Percentiles rank a stretch among this genome's conserved stretches.
Conservation (phyloP, 129 eudicot species). For the Gnaphalium uliginosum region DNA sequence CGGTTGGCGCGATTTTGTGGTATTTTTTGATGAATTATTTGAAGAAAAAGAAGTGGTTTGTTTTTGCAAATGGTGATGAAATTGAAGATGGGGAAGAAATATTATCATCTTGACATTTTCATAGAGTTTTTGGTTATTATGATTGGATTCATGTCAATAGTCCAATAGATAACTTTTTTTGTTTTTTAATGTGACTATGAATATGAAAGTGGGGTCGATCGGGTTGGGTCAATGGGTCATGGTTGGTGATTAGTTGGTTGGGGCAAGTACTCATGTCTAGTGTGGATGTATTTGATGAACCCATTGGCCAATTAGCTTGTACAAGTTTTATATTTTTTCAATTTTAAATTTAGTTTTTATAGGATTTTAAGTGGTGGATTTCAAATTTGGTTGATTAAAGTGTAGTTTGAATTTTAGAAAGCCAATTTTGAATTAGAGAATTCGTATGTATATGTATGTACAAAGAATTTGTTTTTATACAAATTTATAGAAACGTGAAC, state of each 20-base stretch:
- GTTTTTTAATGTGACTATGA: background rate
- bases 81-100: constrained; percentile 17
- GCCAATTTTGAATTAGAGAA: too few relatives aligned
- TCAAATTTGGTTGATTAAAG: background rate
- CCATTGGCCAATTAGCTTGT: background rate
- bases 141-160: background rate
- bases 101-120: constrained; percentile 14
- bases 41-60: constrained; percentile 42
- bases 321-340: background rate
- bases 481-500: background rate
- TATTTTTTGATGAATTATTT: constrained; percentile 47
- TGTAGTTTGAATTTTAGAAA: background rate
- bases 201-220: background rate
- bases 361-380: background rate
- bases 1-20: constrained; percentile 48
- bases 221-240: constrained; percentile 14
- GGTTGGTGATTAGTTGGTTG: constrained; percentile 21
- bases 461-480: background rate
- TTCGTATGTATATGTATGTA: background rate
- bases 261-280: background rate
- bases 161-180: constrained; percentile 29
- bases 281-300: background rate
- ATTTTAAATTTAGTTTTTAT: background rate
- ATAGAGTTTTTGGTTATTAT: background rate
- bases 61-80: constrained; percentile 30